Conservation (phyloP, 352 stramenopile species). For the Bremia lactucae region DNA sequence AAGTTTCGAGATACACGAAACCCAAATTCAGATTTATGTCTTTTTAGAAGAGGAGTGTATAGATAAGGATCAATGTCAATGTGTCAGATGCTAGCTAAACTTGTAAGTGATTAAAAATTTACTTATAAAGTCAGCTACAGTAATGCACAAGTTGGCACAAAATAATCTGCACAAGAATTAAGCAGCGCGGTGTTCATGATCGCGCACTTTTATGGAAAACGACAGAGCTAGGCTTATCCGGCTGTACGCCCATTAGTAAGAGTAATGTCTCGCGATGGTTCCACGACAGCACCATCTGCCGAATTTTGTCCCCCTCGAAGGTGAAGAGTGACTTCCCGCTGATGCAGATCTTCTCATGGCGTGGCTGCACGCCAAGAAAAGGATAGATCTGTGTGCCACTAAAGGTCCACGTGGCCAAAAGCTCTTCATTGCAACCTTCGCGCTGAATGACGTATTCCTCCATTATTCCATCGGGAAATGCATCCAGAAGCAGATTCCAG, state of each 20-base stretch:
- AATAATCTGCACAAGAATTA: no score
- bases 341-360: conserved; percentile 72
- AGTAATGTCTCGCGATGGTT: conserved; percentile 65
- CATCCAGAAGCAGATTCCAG: conserved; percentile 57
- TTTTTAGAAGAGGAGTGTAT: no score
- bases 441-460: conserved; percentile 70
- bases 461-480: conserved; percentile 75
- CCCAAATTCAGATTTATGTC: no score
- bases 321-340: conserved; percentile 65
- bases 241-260: conserved; percentile 55
- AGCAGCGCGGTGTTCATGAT: no score
- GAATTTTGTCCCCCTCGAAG: conserved; percentile 71
- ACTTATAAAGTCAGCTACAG: neutral
- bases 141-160: no score
- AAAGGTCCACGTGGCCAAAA: conserved; percentile 67
- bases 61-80: no score
- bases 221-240: conserved; percentile 11
- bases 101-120: no score
- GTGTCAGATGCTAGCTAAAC: no score
- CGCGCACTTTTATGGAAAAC: conserved; percentile 18
- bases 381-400: conserved; percentile 71
- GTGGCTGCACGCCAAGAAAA: conserved; percentile 58
- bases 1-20: no score
- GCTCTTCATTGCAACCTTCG: conserved; percentile 47
- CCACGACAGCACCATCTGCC: conserved; percentile 57